phyloP scores from a whole-genome alignment of 2,329 filamentous ascomycete species.

The Penicillium olsonii region DNA sequence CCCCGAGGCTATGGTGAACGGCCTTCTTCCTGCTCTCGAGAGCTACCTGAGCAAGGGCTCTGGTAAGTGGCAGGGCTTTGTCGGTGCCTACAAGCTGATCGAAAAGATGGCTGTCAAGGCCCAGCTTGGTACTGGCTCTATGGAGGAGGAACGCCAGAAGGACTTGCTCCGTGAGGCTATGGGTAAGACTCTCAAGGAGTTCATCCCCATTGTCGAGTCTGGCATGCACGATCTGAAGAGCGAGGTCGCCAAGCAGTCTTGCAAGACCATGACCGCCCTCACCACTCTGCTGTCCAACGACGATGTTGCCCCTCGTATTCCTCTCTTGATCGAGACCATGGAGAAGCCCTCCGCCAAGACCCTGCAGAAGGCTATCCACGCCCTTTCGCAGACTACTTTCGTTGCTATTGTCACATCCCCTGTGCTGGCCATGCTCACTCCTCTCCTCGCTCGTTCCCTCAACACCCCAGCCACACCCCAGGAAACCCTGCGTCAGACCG shows the following conservation, averaged over 20 bases:
- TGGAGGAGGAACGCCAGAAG: constrained; percentile 83
- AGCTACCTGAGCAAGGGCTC: constrained; percentile 78
- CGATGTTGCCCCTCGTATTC: constrained; percentile 89
- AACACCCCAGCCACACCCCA: constrained; percentile 90
- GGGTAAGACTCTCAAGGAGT: constrained; percentile 73
- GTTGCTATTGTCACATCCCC: constrained; percentile 95
- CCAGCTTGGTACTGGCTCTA: constrained; percentile 78
- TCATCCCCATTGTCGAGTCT: constrained; percentile 88
- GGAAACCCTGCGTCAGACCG: constrained; percentile 91
- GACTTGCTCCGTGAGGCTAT: constrained; percentile 87
- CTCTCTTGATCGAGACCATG: constrained; percentile 90
- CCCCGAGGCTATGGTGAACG: constrained; percentile 79
- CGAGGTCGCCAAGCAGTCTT: constrained; percentile 81
- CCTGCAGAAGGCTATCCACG: constrained; percentile 93
- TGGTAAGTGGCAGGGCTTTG: constrained; percentile 96
- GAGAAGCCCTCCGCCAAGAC: constrained; percentile 87
- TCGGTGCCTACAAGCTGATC: constrained; percentile 79
- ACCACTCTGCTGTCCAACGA: constrained; percentile 93
- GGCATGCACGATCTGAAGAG: constrained; percentile 96
- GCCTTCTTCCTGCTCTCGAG: constrained; percentile 74
- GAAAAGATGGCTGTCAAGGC: constrained; percentile 96
- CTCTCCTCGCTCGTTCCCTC: constrained; percentile 88
- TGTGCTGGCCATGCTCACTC: constrained; percentile 89
- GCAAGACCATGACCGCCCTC: constrained; percentile 86
- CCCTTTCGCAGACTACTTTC: constrained; percentile 96